A percentile compares a stretch with the other conserved stretches of the same genome.
phyloP scores from a whole-genome alignment of 1,284 basidiomycete species.

The Irpex sp. region DNA sequence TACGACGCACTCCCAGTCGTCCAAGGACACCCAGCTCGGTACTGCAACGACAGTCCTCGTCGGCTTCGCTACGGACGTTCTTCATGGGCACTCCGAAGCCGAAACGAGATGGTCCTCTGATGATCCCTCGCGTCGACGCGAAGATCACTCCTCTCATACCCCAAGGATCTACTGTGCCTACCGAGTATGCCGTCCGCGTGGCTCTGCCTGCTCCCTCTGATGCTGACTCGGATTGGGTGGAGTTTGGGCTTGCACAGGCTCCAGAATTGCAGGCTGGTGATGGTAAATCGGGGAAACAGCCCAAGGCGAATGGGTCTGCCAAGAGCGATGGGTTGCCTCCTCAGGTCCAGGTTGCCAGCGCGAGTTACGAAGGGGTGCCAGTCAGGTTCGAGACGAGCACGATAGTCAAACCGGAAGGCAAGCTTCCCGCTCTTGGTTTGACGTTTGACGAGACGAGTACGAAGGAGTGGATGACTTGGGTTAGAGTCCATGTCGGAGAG shows the following conservation, averaged over 20 bases:
- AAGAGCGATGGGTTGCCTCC: conserved; percentile 25
- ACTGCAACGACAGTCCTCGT: conserved; percentile 19
- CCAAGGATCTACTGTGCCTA: conserved; percentile 24
- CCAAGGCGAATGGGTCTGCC: background rate
- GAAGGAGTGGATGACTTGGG: conserved; percentile 63
- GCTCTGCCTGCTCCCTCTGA: conserved; percentile 53
- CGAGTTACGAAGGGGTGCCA: conserved; percentile 62
- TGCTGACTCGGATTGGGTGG: conserved; percentile 62
- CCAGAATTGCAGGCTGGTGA: background rate
- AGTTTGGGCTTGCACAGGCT: conserved; percentile 65
- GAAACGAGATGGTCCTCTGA: conserved; percentile 48
- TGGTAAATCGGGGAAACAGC: conserved; percentile 1
- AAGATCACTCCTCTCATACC: conserved; percentile 49
- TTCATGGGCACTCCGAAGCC: conserved; percentile 30
- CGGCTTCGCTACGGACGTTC: conserved; percentile 23
- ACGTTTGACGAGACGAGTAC: conserved; percentile 45
- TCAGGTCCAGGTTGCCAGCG: conserved; percentile 51
- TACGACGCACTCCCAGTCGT: conserved; percentile 27
- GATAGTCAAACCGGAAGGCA: conserved; percentile 34
- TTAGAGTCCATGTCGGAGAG: conserved; percentile 53
- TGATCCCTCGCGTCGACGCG: conserved; percentile 58
- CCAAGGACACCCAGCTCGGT: conserved; percentile 28
- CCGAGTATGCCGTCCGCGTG: conserved; percentile 58
- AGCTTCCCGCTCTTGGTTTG: conserved; percentile 33
- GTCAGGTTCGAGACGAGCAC: conserved; percentile 52